Percentiles rank a stretch among this genome's conserved stretches.
Evolutionary conservation across 345 rosid genomes (phyloP).

Genomic region (Zanthoxylum bungeanum): DNA sequence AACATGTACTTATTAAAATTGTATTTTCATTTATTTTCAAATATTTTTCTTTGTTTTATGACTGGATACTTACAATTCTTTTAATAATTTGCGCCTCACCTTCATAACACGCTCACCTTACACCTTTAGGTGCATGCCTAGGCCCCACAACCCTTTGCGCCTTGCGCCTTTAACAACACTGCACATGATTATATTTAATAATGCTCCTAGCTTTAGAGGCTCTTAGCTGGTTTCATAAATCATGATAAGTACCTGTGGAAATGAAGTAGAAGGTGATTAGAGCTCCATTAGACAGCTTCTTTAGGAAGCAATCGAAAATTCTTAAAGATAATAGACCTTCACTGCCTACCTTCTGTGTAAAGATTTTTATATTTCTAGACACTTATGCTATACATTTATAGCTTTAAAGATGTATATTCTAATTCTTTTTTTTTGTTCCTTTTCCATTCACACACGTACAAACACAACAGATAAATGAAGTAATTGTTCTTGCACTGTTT

Average conservation of each 20-base stretch:
- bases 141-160: too few relatives aligned
- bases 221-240: too few relatives aligned
- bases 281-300: neutral
- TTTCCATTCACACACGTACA: neutral
- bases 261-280: neutral
- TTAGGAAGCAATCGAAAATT: neutral
- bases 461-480: neutral
- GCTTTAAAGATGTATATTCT: neutral
- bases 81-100: too few relatives aligned
- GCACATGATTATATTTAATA: too few relatives aligned
- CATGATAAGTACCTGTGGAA: neutral
- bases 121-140: too few relatives aligned
- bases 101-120: too few relatives aligned
- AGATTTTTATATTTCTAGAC: neutral
- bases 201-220: too few relatives aligned
- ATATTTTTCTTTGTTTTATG: too few relatives aligned
- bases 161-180: too few relatives aligned
- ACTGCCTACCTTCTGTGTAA: neutral
- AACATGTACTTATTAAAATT: too few relatives aligned
- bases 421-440: neutral
- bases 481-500: neutral
- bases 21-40: too few relatives aligned
- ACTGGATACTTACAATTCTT: too few relatives aligned
- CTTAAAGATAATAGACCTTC: neutral
- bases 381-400: neutral